Base-by-base conservation (phyloP, 2,329 filamentous ascomycete species). In the Lecanoromycetidae sp. region DNA sequence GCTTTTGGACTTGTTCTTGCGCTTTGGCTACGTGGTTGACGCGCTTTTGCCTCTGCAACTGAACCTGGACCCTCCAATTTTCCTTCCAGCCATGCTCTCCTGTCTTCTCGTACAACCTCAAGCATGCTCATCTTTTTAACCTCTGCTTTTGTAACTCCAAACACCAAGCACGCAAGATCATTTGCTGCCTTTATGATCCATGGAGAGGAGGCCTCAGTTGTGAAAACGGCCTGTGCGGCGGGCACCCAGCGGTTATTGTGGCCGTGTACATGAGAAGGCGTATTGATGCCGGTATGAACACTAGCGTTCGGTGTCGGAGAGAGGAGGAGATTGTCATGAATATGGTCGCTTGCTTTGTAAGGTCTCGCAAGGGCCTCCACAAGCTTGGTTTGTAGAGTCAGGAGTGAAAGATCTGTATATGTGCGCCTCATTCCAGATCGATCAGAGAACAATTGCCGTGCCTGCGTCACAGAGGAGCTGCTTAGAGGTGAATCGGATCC, bases 101-200 rank as follows among this genome's bases (percentile, higher is more conserved):
- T 76, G 63, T 95, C 90, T 62, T 88, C 80, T 63, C 90, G 84
- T 15, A 98, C 87, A 25, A 98, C 87, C 61, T 96, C 88, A 49
- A 98, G 66, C 48, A 98, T 96, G 39, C 91, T 90, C 71, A 96
- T 80, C 61, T 87, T 95, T 46, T 87, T 80, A 20, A 98, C 85
- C 64, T 98, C 91, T 4, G 86, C 85, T 60, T 87, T 86, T n/a
- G 88, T 94, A 8, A 98, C 87, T n/a, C 91, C 91, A 66, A 96
- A 98, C n/a, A 96, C 82, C 35, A 98, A 72, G 64, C 91, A 98
- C 15, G 91, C 91, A 40, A 98, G 72, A 61, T 98, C 91, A 61
- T 98, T 98, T 41, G 91, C 91, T 3, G 91, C 86, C 44, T 95
- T 76, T 50, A 98, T 95, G 1, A 90, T 98, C 84, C 87, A 98